Evolutionary conservation across 2,329 filamentous ascomycete genomes (phyloP).

Genomic region (Cladophialophora chaetospira): DNA sequence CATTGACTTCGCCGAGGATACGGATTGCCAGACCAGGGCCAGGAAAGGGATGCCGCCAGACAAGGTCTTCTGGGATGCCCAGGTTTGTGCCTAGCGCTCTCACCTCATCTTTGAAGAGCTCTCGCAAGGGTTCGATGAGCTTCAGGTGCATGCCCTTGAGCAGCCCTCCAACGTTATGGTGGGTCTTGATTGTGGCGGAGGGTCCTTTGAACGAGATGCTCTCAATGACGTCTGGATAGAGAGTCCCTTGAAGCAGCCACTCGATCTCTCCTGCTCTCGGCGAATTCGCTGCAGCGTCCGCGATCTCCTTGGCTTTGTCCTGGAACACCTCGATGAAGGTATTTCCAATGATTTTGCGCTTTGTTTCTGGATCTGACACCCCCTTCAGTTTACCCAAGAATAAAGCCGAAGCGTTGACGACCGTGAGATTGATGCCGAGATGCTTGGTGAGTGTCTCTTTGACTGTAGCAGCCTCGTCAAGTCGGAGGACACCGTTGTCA

Average conservation of each 20-base stretch:
- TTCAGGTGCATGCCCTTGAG: constrained; percentile 59
- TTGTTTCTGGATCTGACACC: constrained; percentile 77
- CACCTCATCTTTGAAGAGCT: constrained; percentile 85
- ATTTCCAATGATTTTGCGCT: constrained; percentile 86
- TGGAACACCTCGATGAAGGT: constrained; percentile 85
- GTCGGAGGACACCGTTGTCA: constrained; percentile 81
- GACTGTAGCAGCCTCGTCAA: constrained; percentile 81
- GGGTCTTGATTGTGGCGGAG: constrained; percentile 71
- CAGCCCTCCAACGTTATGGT: constrained; percentile 72
- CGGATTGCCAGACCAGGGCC: constrained; percentile 75
- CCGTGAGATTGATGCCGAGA: constrained; percentile 85
- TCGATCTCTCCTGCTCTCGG: constrained; percentile 72
- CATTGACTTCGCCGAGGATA: constrained; percentile 81
- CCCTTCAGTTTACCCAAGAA: constrained; percentile 79
- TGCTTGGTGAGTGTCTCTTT: constrained; percentile 76
- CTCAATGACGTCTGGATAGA: constrained; percentile 75
- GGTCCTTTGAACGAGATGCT: constrained; percentile 73
- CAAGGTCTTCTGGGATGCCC: constrained; percentile 71
- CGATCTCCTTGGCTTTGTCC: constrained; percentile 73
- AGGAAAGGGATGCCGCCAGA: constrained; percentile 77
- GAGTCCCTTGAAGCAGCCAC: constrained; percentile 84
- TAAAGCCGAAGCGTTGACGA: constrained; percentile 74
- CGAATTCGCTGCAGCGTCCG: constrained; percentile 68
- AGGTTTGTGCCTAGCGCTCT: constrained; percentile 68
- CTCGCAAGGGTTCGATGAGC: constrained; percentile 72